Evolutionary conservation across 1,284 basidiomycete species (phyloP).

Genomic region (Blastosporella zonata): DNA sequence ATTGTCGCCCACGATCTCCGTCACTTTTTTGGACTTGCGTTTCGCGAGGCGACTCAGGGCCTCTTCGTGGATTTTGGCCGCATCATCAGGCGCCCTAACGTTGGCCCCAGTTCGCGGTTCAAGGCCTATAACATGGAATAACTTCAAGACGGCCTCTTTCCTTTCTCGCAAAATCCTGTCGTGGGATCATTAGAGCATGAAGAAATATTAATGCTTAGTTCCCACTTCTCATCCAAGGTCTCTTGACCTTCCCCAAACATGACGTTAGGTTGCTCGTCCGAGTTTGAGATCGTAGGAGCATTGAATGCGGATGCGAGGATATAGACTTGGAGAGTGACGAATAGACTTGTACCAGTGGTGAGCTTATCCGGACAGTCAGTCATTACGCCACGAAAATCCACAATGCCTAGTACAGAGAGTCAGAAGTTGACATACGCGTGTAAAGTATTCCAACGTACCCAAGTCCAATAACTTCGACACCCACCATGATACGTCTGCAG

Average conservation of each 20-base stretch:
- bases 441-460: slow-evolving; percentile 36
- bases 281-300: slow-evolving; percentile 34
- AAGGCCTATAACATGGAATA: slow-evolving; percentile 66
- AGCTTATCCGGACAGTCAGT: slow-evolving; percentile 68
- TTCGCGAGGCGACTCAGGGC: slow-evolving; percentile 39
- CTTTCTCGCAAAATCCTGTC: slow-evolving; percentile 64
- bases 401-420: slow-evolving; percentile 42
- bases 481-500: slow-evolving; percentile 68
- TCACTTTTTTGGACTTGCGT: slow-evolving; percentile 38
- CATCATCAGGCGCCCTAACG: slow-evolving; percentile 31
- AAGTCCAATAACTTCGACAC: slow-evolving; percentile 70
- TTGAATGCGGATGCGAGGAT: slow-evolving; percentile 65
- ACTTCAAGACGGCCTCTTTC: slow-evolving; percentile 61
- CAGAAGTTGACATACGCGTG: slow-evolving; percentile 7
- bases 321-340: slow-evolving; percentile 68
- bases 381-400: slow-evolving; percentile 63
- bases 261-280: slow-evolving; percentile 32
- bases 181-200: neutral
- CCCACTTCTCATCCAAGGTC: slow-evolving; percentile 62
- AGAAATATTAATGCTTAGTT: neutral
- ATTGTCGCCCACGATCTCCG: slow-evolving; percentile 62
- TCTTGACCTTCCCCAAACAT: slow-evolving; percentile 73
- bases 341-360: slow-evolving; percentile 65
- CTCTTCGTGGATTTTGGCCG: slow-evolving; percentile 38
- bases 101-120: slow-evolving; percentile 49